Conservation (phyloP, 345 rosid species). For the Moringa oleifera region DNA sequence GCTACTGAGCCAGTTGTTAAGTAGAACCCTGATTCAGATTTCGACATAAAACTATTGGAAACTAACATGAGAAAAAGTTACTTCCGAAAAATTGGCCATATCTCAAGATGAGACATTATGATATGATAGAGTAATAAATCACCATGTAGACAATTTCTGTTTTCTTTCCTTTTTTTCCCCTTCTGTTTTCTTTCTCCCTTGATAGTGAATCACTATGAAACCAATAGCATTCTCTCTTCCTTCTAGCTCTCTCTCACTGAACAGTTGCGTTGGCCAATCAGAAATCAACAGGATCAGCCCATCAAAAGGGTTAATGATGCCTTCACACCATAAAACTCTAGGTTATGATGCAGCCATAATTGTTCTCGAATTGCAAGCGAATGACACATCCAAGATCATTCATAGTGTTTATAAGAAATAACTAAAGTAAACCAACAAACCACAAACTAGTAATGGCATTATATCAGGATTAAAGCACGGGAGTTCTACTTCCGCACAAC, state of each 20-base stretch:
- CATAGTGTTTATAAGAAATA: neutral
- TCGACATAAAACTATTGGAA: neutral
- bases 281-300: neutral
- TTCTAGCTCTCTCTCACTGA: no score
- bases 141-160: neutral
- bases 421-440: neutral
- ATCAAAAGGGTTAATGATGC: neutral
- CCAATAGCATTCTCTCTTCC: neutral
- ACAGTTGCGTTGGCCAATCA: no score
- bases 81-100: neutral
- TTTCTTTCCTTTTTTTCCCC: neutral
- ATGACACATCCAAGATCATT: neutral
- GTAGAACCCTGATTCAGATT: no score
- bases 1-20: no score
- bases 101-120: neutral
- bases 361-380: neutral
- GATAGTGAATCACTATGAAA: neutral
- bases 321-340: neutral
- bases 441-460: neutral
- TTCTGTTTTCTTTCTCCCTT: neutral
- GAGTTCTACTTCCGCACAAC: neutral
- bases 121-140: neutral
- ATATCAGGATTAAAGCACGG: neutral
- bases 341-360: neutral
- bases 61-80: neutral